phyloP scores from a whole-genome alignment of 331 rosid species.

The Stylosanthes scabra region DNA sequence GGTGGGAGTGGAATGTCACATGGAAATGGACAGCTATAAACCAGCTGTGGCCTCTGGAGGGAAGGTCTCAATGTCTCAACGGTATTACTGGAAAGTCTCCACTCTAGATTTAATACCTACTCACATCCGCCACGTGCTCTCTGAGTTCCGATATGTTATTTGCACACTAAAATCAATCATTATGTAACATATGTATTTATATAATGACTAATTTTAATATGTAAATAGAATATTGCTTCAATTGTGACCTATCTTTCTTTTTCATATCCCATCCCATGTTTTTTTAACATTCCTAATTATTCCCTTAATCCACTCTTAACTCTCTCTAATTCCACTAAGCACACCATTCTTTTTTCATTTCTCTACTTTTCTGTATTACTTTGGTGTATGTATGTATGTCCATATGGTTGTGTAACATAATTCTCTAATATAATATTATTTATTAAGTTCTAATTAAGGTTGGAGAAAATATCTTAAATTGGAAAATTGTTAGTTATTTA shows the following conservation, averaged over 20 bases:
- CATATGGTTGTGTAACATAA: too few species aligned
- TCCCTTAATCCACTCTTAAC: background rate
- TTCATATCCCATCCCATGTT: too few species aligned
- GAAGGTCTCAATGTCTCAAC: conserved; percentile 51
- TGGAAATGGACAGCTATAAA: conserved; percentile 92
- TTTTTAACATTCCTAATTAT: background rate
- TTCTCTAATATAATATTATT: too few species aligned
- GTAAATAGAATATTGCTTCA: too few species aligned
- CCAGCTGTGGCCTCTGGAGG: conserved; percentile 62
- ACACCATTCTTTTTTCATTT: conserved; percentile 11
- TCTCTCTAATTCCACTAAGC: background rate
- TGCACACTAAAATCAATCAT: too few species aligned
- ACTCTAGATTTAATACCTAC: conserved; percentile 49
- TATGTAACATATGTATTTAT: background rate
- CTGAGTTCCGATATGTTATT: too few species aligned
- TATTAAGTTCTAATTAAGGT: background rate
- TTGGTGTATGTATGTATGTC: background rate
- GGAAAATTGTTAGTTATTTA: background rate
- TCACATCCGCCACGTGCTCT: conserved; percentile 78
- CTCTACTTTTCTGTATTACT: background rate
- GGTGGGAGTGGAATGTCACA: conserved; percentile 73
- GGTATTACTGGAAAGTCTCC: conserved; percentile 93
- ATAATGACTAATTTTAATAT: background rate
- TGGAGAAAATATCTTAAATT: background rate
- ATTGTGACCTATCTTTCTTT: too few species aligned